Conservation (phyloP, 176 grass and related monocot genomes). For the Alopecurus myosuroides region DNA sequence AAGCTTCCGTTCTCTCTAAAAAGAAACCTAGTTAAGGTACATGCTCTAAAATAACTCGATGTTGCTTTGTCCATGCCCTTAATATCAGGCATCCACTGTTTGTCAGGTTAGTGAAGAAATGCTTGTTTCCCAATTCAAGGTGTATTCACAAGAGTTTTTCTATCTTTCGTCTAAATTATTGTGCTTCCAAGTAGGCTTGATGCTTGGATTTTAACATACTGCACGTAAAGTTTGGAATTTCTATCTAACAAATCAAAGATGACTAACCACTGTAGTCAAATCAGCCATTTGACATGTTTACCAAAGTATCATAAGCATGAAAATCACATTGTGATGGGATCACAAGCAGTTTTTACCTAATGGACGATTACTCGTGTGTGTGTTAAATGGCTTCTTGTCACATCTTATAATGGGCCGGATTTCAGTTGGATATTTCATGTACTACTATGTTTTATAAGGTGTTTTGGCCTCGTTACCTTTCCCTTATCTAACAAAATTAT, state of each 20-base stretch:
- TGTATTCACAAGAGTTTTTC: background rate
- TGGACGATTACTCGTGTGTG: constrained; percentile 2
- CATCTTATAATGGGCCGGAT: too few relatives aligned
- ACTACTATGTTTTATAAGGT: too few relatives aligned
- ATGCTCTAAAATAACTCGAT: background rate
- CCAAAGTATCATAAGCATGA: background rate
- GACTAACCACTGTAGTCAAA: background rate
- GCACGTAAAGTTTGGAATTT: background rate
- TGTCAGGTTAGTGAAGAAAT: background rate
- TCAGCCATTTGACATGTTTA: constrained; percentile 16
- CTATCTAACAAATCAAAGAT: constrained; percentile 2
- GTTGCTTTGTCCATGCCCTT: background rate
- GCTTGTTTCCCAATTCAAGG: background rate
- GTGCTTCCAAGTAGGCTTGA: background rate
- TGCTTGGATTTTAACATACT: constrained; percentile 1
- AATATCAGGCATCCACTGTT: background rate
- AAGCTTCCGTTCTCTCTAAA: background rate
- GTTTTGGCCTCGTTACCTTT: too few relatives aligned
- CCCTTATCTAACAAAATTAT: too few relatives aligned
- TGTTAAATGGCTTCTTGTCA: background rate
- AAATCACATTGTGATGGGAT: constrained; percentile 8
- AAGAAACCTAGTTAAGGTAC: background rate
- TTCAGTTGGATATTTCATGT: too few relatives aligned
- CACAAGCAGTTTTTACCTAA: constrained; percentile 32
- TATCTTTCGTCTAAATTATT: background rate